phyloP scores from a whole-genome alignment of 2,329 filamentous ascomycete genomes.

The Hymenoscyphus linearis region DNA sequence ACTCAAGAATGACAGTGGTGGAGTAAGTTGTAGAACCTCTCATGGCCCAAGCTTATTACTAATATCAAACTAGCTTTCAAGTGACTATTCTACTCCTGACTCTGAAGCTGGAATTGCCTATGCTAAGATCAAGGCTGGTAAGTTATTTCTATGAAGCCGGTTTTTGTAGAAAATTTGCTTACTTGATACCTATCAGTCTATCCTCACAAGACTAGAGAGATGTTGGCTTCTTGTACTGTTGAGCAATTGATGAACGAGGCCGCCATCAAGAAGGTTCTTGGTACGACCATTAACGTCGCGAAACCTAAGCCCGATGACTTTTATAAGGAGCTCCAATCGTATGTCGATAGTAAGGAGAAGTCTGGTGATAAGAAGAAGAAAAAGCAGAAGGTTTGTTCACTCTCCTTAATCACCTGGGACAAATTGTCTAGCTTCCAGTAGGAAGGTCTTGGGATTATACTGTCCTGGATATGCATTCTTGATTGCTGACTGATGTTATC shows the following conservation, averaged over 20 bases:
- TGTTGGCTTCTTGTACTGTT: constrained; percentile 32
- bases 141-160: constrained; percentile 16
- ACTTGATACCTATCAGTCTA: constrained; percentile 37
- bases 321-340: constrained; percentile 10
- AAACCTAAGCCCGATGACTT: constrained; percentile 2
- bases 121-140: constrained; percentile 43
- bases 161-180: constrained; percentile 33
- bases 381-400: constrained; percentile 26
- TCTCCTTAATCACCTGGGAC: too few species aligned
- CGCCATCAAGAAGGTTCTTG: constrained; percentile 24
- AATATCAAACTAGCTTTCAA: constrained; percentile 32
- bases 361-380: constrained; percentile 36
- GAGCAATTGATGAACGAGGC: constrained; percentile 32
- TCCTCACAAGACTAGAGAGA: constrained; percentile 35
- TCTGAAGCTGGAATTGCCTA: constrained; percentile 40
- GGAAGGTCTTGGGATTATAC: too few species aligned
- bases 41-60: constrained; percentile 39
- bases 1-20: constrained; percentile 14
- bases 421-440: too few species aligned
- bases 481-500: too few species aligned
- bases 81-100: constrained; percentile 18
- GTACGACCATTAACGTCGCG: constrained; percentile 4
- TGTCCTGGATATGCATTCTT: too few species aligned
- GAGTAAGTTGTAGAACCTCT: constrained; percentile 33
- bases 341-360: constrained; percentile 21